phyloP scores from a whole-genome alignment of 305 asterid genomes.

The Striga hermonthica region DNA sequence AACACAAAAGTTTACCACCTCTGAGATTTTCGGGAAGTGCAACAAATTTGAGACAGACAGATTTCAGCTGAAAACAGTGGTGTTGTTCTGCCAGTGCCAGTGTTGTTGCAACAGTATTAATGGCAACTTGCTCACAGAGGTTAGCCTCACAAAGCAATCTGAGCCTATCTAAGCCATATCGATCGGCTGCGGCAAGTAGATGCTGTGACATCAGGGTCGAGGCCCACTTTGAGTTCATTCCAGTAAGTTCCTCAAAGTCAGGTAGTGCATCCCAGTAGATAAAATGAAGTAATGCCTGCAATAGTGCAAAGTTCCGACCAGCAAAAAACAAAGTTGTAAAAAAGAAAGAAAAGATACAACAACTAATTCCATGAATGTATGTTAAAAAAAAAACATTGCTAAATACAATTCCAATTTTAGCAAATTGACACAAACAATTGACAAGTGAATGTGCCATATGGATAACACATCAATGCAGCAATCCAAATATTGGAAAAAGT shows the following conservation, averaged over 20 bases:
- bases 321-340: neutral
- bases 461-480: neutral
- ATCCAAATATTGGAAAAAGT: constrained; percentile 15
- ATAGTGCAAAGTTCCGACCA: constrained; percentile 12
- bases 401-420: neutral
- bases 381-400: neutral
- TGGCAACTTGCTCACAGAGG: constrained; percentile 84
- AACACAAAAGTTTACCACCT: constrained; percentile 46
- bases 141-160: constrained; percentile 78
- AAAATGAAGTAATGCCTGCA: constrained; percentile 84
- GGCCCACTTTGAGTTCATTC: constrained; percentile 74
- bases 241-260: constrained; percentile 86
- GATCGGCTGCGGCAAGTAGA: constrained; percentile 94
- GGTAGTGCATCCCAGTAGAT: constrained; percentile 83
- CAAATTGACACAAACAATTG: neutral
- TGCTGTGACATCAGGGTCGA: constrained; percentile 92
- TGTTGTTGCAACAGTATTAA: constrained; percentile 93
- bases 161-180: constrained; percentile 87
- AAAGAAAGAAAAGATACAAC: neutral
- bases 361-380: neutral
- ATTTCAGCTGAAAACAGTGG: constrained; percentile 85
- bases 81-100: constrained; percentile 95
- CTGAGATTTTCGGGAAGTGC: constrained; percentile 84
- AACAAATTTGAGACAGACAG: constrained; percentile 82
- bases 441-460: neutral